Base-by-base conservation (phyloP, 441 rosid species). In the Pelargonium myrrhifolium region DNA sequence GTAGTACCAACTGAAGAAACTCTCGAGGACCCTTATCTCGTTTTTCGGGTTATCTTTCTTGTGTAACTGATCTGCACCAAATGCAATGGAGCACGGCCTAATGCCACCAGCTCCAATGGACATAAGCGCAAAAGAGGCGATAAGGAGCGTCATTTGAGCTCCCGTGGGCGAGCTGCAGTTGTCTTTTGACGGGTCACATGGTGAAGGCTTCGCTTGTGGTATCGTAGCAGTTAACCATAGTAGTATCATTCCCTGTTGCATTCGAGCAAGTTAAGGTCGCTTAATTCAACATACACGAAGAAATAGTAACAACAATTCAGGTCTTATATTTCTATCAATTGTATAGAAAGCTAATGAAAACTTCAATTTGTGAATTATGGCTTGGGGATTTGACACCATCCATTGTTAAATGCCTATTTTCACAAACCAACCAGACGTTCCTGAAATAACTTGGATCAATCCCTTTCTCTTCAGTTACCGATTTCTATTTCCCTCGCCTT, bases 1-100 rank as follows among this genome's bases (percentile, higher is more conserved):
- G 66, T 93, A 90, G 74, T 90, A 93, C 97, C 96, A 93, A n/a
- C 88, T 89, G 39, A 93, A 93, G 84, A 76, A 93, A 17, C 93
- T 88, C 82, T 90, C 96, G 18, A 93, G 69, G 71, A 83, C 78
- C 81, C 90, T 31, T 5, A 31, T 79, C 64, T 85, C 80, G 8
- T 90, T 87, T 65, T 85, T 81, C 2, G 90, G 92, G 72, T 87
- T 82, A 35, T 85, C 85, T 74, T 72, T 85, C 66, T 83, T 80
- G 69, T 89, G 85, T 49, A 90, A 56, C 65, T 93, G 97, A 76
- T 93, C 92, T 62, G 98, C 98, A 47, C 98, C 97, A 75, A 89
- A 93, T 59, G 97, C 97, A 39, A 93, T 67, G 47, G 98, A 89
- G 67, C 93, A 89, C n/a, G 98, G 93, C 77, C 96, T 84, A 74